Evolutionary conservation across 2,329 filamentous ascomycete species (phyloP).

Genomic region (Scortechinia acanthostroma): DNA sequence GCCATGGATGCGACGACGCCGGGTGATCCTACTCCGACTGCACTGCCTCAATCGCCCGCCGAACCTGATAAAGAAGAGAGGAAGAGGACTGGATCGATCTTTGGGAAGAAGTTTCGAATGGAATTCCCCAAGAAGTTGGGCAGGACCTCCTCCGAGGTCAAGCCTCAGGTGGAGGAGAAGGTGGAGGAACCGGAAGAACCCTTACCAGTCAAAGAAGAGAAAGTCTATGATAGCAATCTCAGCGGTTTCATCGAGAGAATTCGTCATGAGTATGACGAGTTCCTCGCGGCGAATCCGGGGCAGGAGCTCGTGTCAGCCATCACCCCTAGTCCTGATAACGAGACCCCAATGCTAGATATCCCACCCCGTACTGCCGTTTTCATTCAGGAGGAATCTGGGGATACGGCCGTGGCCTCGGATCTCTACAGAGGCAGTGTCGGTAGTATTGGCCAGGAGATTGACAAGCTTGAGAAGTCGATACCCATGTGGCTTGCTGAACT

Average conservation of each 20-base stretch:
- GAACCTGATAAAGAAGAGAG: slow-evolving; percentile 44
- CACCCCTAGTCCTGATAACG: slow-evolving; percentile 27
- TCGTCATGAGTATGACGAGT: slow-evolving; percentile 32
- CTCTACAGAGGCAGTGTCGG: slow-evolving; percentile 85
- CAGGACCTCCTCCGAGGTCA: slow-evolving; percentile 57
- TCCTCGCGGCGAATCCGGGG: slow-evolving; percentile 22
- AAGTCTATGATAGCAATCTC: slow-evolving; percentile 32
- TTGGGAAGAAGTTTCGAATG: slow-evolving; percentile 80
- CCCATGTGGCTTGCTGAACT: slow-evolving; percentile 91
- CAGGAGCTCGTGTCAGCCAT: slow-evolving; percentile 26
- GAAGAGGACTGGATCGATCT: slow-evolving; percentile 56
- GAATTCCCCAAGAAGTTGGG: slow-evolving; percentile 75
- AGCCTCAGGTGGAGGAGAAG: slow-evolving; percentile 61
- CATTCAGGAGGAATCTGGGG: slow-evolving; percentile 60
- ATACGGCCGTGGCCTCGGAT: slow-evolving; percentile 44
- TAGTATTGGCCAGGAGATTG: slow-evolving; percentile 68
- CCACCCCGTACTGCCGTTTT: slow-evolving; percentile 46
- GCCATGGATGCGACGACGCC: slow-evolving; percentile 7
- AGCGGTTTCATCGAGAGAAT: slow-evolving; percentile 33
- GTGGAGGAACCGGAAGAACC: slow-evolving; percentile 69
- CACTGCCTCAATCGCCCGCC: background rate
- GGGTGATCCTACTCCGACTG: slow-evolving; percentile 10
- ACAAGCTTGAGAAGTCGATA: slow-evolving; percentile 76
- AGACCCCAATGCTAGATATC: slow-evolving; percentile 31
- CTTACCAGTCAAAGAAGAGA: slow-evolving; percentile 32